These are phyloP conservation scores for Cytospora chrysosperma DNA, from an alignment of 2,329 filamentous ascomycete species.

Conservation along the genomic window DNA sequence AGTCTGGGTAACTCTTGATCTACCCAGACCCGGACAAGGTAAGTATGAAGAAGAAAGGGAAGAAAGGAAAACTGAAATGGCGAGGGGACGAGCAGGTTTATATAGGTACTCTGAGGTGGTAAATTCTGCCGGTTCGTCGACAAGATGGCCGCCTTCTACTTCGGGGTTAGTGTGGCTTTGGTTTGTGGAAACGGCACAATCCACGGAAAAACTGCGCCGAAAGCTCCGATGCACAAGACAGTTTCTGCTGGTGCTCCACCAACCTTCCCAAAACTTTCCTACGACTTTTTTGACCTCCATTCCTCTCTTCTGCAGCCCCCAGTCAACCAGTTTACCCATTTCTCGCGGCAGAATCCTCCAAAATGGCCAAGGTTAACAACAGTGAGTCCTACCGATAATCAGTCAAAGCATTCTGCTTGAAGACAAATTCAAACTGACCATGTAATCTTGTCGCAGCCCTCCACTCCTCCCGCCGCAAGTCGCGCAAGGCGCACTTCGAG, in stretches of 20 bases:
- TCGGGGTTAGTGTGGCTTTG: background rate
- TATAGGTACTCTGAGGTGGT: background rate
- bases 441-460: slow-evolving; percentile 46
- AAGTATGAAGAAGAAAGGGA: slow-evolving; percentile 49
- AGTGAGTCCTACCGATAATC: slow-evolving; percentile 24
- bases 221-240: slow-evolving; percentile 21
- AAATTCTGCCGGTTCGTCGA: slow-evolving; percentile 3
- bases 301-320: slow-evolving; percentile 18
- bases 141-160: background rate
- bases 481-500: slow-evolving; percentile 96
- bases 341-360: slow-evolving; percentile 38
- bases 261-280: background rate
- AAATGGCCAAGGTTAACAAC: slow-evolving; percentile 71
- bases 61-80: slow-evolving; percentile 28
- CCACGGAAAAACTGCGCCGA: slow-evolving; percentile 20
- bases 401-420: too few species aligned
- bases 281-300: background rate
- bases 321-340: slow-evolving; percentile 18
- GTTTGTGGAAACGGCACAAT: background rate
- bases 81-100: slow-evolving; percentile 13
- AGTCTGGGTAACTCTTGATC: slow-evolving; percentile 44
- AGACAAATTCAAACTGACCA: slow-evolving; percentile 25
- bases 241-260: background rate
- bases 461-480: slow-evolving; percentile 92
- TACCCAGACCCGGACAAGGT: slow-evolving; percentile 44